Evolutionary conservation across 1,284 basidiomycete genomes (phyloP).

Genomic region (Gymnopus androsaceus): DNA sequence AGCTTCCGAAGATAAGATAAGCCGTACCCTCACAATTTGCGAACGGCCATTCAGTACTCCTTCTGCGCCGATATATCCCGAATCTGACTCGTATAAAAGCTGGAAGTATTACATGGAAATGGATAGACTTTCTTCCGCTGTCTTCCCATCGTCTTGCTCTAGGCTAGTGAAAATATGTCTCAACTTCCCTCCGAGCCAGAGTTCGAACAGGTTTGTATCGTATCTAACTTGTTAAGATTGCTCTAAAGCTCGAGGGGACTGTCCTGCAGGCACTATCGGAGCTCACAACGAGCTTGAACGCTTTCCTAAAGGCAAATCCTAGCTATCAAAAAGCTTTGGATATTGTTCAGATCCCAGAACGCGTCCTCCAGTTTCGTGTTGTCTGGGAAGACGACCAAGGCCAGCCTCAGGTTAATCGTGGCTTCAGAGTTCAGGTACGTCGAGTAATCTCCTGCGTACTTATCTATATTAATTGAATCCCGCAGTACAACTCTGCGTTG

Average conservation of each 20-base stretch:
- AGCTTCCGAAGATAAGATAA: too few relatives aligned
- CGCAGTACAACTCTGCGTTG: slow-evolving; percentile 80
- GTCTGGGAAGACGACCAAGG: slow-evolving; percentile 81
- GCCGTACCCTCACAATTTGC: too few relatives aligned
- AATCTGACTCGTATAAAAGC: too few relatives aligned
- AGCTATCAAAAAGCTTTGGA: slow-evolving; percentile 74
- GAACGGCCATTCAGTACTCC: too few relatives aligned
- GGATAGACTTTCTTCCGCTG: background rate
- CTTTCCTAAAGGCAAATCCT: slow-evolving; percentile 72
- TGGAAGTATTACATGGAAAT: too few relatives aligned
- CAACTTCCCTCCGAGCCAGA: slow-evolving; percentile 33
- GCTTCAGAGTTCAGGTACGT: slow-evolving; percentile 72
- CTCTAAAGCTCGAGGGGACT: background rate
- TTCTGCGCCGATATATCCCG: too few relatives aligned
- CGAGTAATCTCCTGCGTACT: background rate
- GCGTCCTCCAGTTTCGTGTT: slow-evolving; percentile 74
- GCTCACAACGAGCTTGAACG: slow-evolving; percentile 64
- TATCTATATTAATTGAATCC: background rate
- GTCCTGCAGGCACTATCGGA: slow-evolving; percentile 58
- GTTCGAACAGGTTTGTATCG: slow-evolving; percentile 31
- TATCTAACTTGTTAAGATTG: background rate
- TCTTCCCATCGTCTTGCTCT: background rate
- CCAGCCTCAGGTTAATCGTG: slow-evolving; percentile 70
- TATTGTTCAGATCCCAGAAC: slow-evolving; percentile 75
- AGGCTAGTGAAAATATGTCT: slow-evolving; percentile 27